These are phyloP conservation scores for Aureobasidium sp. DNA, from an alignment of 2,329 filamentous ascomycete species.

Conservation along the genomic window DNA sequence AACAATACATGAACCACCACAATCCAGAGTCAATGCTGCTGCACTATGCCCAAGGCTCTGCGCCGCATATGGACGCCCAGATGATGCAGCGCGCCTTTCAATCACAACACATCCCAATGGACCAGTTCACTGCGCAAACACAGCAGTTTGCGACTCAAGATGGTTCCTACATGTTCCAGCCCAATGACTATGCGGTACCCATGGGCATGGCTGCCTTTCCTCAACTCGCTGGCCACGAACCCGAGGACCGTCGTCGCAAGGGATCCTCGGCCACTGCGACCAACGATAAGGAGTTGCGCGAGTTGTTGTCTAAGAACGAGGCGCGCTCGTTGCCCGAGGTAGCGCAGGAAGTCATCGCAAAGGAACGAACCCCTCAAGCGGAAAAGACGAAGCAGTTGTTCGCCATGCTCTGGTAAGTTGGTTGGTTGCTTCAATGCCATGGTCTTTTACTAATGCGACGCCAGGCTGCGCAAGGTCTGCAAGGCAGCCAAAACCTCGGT, in stretches of 20 bases:
- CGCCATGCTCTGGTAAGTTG: slow-evolving; percentile 74
- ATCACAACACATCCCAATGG: slow-evolving; percentile 16
- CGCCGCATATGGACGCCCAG: slow-evolving; percentile 18
- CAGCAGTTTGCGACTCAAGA: slow-evolving; percentile 16
- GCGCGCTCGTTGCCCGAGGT: slow-evolving; percentile 63
- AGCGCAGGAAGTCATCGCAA: slow-evolving; percentile 67
- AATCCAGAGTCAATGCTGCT: slow-evolving; percentile 17
- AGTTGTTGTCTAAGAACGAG: slow-evolving; percentile 64
- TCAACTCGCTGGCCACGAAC: slow-evolving; percentile 15
- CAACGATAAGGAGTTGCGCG: slow-evolving; percentile 73
- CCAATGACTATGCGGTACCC: slow-evolving; percentile 8
- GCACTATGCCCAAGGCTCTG: slow-evolving; percentile 18
- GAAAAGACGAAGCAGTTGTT: slow-evolving; percentile 81
- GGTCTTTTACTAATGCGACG: background rate
- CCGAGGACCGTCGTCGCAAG: slow-evolving; percentile 45
- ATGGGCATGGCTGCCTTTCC: slow-evolving; percentile 10
- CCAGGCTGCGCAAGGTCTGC: slow-evolving; percentile 67
- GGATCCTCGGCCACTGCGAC: slow-evolving; percentile 64
- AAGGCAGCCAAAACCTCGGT: slow-evolving; percentile 75
- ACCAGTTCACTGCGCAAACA: slow-evolving; percentile 13
- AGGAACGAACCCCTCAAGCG: slow-evolving; percentile 72
- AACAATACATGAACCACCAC: slow-evolving; percentile 17
- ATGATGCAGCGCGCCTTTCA: slow-evolving; percentile 19
- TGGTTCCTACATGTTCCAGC: slow-evolving; percentile 15
- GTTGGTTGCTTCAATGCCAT: background rate